These are phyloP conservation scores for Heliocybe sulcata DNA, from an alignment of 1,284 basidiomycete genomes.

Conservation along the genomic window DNA sequence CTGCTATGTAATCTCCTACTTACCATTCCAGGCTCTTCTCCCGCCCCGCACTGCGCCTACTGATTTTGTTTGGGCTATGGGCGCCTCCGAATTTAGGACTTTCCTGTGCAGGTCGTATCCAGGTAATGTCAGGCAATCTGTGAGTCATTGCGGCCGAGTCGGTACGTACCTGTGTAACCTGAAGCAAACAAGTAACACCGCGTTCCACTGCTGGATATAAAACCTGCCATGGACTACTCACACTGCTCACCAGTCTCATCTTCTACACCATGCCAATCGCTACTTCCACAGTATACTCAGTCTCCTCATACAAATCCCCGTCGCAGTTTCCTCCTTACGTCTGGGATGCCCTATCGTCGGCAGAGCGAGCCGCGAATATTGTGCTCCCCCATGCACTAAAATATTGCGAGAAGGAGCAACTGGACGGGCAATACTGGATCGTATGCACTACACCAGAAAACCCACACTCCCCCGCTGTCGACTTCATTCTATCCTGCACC, in stretches of 20 bases:
- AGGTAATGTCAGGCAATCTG: neutral
- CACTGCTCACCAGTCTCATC: too few species aligned
- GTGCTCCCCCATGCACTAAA: constrained; percentile 43
- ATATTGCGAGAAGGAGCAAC: constrained; percentile 14
- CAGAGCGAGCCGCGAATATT: constrained; percentile 42
- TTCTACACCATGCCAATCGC: constrained; percentile 1
- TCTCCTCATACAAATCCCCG: constrained; percentile 13
- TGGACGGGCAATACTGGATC: constrained; percentile 40
- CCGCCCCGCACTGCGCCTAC: neutral
- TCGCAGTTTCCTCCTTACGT: constrained; percentile 25
- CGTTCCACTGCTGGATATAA: neutral
- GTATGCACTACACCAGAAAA: constrained; percentile 24
- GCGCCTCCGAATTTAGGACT: neutral
- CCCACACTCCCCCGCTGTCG: constrained; percentile 19
- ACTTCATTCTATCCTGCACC: constrained; percentile 54
- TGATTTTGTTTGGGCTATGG: neutral
- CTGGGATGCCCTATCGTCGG: constrained; percentile 28
- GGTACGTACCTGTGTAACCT: neutral
- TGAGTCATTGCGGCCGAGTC: neutral
- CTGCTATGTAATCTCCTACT: too few species aligned
- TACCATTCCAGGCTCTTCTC: too few species aligned
- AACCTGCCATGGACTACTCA: too few species aligned
- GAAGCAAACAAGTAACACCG: neutral
- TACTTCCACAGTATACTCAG: neutral
- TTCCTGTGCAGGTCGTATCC: neutral